Base-by-base conservation (phyloP, 192 early-diverging fungal genomes). In the Rhizophlyctis rosea region DNA sequence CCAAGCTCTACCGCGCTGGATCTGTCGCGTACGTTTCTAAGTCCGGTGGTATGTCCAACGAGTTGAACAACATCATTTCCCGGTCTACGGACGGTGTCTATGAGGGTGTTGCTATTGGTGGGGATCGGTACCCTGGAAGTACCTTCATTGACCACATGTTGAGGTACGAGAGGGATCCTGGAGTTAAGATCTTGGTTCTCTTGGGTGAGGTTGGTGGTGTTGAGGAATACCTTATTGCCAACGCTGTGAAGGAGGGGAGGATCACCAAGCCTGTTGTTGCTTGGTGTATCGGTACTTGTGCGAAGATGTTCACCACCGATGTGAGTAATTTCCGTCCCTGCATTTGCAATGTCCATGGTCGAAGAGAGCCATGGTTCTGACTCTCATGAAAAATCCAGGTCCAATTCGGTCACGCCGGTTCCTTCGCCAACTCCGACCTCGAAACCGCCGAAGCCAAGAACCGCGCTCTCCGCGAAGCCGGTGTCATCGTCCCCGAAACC, bases 41-140 rank as follows among this genome's bases (percentile, higher is more conserved):
- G 87, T 92, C 90, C 28, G 96, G 96, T 73, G 96, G 96, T 71
- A 98, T 98, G 96, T 96, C 94, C 55, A 98, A 98, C 83, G 96
- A 98, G 76, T 82, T 98, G 59, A 98, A 98, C 87, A 98, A 98
- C 86, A 98, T 98, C 65, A 88, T 98, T 21, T 93, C 96, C 25
- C 90, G 94, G 62, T 85, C 91, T 35, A 93, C 94, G 50, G 88
- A 96, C 78, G 96, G 96, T 77, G 96, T 98, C 16, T 96, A 94
- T 77, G 96, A 98, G 79, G 96, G 96, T 71, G 89, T 98, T 44
- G 94, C 96, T 30, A 96, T 98, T 70, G 96, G 96, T 76, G 96
- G 96, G 63, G 96, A 98, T 80, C 86, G 96, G 62, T 98, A 98
- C 81, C 96, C 96, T 0, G 93, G 96, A 28, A 93, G 92, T 18